Evolutionary conservation across 1,139 yeast species (phyloP), one percentile per base, ranked within the genome.

Genomic region (Taphrina betulina): DNA sequence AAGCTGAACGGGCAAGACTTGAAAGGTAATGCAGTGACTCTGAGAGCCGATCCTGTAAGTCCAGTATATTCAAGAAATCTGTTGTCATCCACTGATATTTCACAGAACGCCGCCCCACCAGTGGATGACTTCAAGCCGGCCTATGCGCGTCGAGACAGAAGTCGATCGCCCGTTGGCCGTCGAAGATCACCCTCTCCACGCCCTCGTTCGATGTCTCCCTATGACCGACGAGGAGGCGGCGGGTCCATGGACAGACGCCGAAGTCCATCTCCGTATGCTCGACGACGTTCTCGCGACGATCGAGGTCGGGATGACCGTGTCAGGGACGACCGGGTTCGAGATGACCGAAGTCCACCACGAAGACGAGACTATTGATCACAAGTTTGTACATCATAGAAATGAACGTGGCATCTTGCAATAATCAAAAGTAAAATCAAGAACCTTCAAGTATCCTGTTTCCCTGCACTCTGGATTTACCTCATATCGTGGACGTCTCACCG

Each of bases 41-140:
- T 65, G 26, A 58, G 58, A 33, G 66, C 61, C 12, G 67, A 63
- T 26, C 57, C 59, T 57, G 68, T 65, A 58, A 33, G 65, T 45
- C 37, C 34, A 12, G 14, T 33, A 10, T 10, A 24, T 12, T 8
- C 19, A 7, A 20, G 16, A 24, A 19, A 14, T 16, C 5, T 37
- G 29, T 8, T 5, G 3, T 3, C 7, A 26, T 14, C 28, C 28
- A 23, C 35, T 24, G 12, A 29, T 19, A 2, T 7, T 10, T 3
- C 28, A 10, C 24, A 46, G 61, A 58, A 40, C 37, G 52, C 44
- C 16, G 19, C 45, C 7, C 45, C 45, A 4, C 40, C 42, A 16
- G 43, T 44, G 10, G 54, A 58, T 23, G 62, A 59, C 17, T 53
- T 62, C 14, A 58, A 60, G 31, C 62, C 60, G 5, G 59, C 63